Percentiles rank a stretch among this genome's conserved stretches.
Conservation (phyloP, 2,329 filamentous ascomycete genomes). For the Dothideomycetes sp. region DNA sequence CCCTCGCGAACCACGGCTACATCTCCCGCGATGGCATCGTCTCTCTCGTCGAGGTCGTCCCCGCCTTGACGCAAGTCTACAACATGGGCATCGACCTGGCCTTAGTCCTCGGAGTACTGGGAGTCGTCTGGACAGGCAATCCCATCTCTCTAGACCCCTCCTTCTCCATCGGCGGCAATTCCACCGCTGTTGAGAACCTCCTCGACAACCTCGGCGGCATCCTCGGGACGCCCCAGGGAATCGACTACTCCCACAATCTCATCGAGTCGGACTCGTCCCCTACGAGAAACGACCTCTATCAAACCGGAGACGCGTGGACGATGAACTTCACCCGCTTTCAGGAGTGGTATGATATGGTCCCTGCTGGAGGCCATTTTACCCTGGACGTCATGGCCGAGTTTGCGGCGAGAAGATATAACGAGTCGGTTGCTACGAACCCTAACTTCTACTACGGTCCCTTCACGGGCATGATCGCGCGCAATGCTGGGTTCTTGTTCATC, state of each 20-base stretch:
- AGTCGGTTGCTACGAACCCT: constrained; percentile 20
- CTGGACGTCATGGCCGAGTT: constrained; percentile 19
- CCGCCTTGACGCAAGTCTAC: constrained; percentile 11
- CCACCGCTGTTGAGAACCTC: constrained; percentile 24
- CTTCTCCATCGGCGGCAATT: constrained; percentile 18
- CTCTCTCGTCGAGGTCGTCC: constrained; percentile 3
- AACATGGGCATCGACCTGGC: constrained; percentile 20
- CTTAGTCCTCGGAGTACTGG: constrained; percentile 19
- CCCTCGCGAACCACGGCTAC: constrained; percentile 17
- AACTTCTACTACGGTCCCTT: constrained; percentile 20
- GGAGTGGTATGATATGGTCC: constrained; percentile 28
- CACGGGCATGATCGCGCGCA: constrained; percentile 16
- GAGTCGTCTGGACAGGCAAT: constrained; percentile 19
- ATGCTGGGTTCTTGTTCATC: constrained; percentile 20
- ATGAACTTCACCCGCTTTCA: constrained; percentile 43
- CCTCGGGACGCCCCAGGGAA: constrained; percentile 18
- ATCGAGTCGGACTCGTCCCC: constrained; percentile 44
- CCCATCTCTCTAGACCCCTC: constrained; percentile 30
- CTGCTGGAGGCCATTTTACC: too few relatives aligned
- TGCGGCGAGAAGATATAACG: constrained; percentile 16
- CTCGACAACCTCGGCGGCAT: constrained; percentile 20
- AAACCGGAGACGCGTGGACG: constrained; percentile 33
- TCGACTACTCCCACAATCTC: constrained; percentile 43
- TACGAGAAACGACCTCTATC: constrained; percentile 43
- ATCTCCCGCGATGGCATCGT: constrained; percentile 12